Base-by-base conservation (phyloP, 129 eudicot species). In the Sambucus nigra region DNA sequence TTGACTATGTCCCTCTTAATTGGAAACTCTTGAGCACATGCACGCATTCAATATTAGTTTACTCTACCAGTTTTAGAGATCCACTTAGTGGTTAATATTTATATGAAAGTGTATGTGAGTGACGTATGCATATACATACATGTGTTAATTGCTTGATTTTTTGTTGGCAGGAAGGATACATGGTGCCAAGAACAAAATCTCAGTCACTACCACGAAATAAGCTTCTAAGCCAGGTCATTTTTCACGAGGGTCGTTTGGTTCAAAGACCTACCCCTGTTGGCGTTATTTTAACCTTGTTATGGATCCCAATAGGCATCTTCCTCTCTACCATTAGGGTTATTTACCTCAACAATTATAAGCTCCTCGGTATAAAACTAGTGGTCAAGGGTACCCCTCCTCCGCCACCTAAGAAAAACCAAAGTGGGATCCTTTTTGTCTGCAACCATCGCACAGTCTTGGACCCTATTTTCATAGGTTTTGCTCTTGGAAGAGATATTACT, bases 361-460 rank as follows among this genome's bases (percentile, higher is more conserved):
- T 81, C 16, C 75, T 84, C 0, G 97, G 94, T 8, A 84, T 84
- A 66, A 80, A 80, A 32, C 73, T 88, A n/a, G 65, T 75, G 4
- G 87, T 88, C 14, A 84, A 84, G 51, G 97, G 97, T 46, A 80
- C 67, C 69, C 92, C 92, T 44, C 97, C 97, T 10, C 81, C 92
- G 12, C 76, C 97, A 0, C 97, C 92, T 0, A 40, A 29, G 11
- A 19, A 69, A 2, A 85, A 88, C 28, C 84, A 78, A 14, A 58
- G 80, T 2, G 97, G 97, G 2, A 84, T 84, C 27, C 82, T 88
- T 22, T 78, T 84, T 23, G 92, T 88, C 5, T 88, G 94, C 80
- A 88, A 88, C 81, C 97, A 88, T 54, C 75, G 97, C 12, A 78
- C 97, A 7, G 68, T 78, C 27, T 58, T 84, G 2, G 97, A 88